phyloP scores from a whole-genome alignment of 768 basidiomycete genomes.

The Hygrocybe coccinea region DNA sequence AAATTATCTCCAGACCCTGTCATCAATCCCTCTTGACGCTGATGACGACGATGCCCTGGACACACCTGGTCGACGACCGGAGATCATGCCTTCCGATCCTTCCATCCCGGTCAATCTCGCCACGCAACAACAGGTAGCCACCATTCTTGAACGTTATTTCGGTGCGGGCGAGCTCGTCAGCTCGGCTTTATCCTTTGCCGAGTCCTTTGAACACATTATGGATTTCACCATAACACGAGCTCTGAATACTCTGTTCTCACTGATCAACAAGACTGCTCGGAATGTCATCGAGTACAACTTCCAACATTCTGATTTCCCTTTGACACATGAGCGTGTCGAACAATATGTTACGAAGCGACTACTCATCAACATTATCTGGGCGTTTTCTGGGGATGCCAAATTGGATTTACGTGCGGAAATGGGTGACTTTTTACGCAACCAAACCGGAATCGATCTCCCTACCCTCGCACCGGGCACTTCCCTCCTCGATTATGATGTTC shows the following conservation, averaged over 20 bases:
- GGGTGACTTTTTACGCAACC: constrained; percentile 79
- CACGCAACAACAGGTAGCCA: constrained; percentile 72
- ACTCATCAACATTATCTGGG: constrained; percentile 92
- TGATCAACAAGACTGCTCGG: constrained; percentile 92
- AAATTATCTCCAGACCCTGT: constrained; percentile 77
- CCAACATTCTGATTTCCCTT: constrained; percentile 92
- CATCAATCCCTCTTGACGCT: constrained; percentile 71
- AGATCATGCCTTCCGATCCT: constrained; percentile 43
- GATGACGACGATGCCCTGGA: constrained; percentile 81
- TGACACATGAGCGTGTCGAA: constrained; percentile 77
- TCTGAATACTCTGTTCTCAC: constrained; percentile 92
- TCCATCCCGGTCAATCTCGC: constrained; percentile 56
- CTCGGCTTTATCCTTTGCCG: constrained; percentile 72
- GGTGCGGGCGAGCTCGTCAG: constrained; percentile 75
- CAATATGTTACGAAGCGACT: constrained; percentile 88
- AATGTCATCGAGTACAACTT: constrained; percentile 92
- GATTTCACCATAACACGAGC: constrained; percentile 91
- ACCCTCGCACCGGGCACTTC: constrained; percentile 69
- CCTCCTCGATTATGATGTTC: constrained; percentile 93
- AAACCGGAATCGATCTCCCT: constrained; percentile 88
- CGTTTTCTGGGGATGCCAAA: constrained; percentile 95
- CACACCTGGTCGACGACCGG: constrained; percentile 55
- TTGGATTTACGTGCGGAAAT: constrained; percentile 83
- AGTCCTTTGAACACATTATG: constrained; percentile 96
- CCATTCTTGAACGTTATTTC: constrained; percentile 78